phyloP scores from a whole-genome alignment of 345 rosid species.

The Gossypium arboreum region DNA sequence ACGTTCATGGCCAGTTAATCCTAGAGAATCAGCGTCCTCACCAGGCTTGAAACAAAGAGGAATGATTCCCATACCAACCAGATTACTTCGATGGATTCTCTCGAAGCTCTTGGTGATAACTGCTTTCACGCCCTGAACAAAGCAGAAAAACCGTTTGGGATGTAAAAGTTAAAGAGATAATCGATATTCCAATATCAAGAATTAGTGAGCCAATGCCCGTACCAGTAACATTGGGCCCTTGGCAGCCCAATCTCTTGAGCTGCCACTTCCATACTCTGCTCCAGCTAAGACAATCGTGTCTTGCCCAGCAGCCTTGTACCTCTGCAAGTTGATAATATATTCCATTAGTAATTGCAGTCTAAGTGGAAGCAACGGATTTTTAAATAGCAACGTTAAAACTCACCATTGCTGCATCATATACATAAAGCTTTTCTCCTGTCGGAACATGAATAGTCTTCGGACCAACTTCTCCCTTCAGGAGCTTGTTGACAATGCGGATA shows the following conservation, averaged over 20 bases:
- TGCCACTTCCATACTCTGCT: conserved; percentile 84
- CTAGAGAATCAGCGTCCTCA: conserved; percentile 53
- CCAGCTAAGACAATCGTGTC: conserved; percentile 79
- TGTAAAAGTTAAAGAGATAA: not conserved
- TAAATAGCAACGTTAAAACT: conserved; percentile 15
- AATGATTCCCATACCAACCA: conserved; percentile 62
- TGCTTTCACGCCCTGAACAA: conserved; percentile 56
- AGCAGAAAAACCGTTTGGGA: not conserved
- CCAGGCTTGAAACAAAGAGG: conserved; percentile 60
- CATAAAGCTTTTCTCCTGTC: conserved; percentile 65
- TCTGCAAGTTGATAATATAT: conserved; percentile 34
- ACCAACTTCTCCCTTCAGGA: conserved; percentile 76
- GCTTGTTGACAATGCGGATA: conserved; percentile 72
- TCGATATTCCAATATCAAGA: not conserved
- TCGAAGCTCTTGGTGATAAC: conserved; percentile 68
- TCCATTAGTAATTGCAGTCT: not conserved
- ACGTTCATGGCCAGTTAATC: conserved; percentile 56
- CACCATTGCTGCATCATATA: conserved; percentile 77
- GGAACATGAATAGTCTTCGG: conserved; percentile 80
- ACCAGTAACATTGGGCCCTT: conserved; percentile 48
- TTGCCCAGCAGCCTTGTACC: conserved; percentile 58
- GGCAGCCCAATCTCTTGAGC: conserved; percentile 94
- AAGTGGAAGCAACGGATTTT: not conserved
- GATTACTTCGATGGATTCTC: conserved; percentile 60
- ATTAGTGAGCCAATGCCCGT: not conserved